phyloP scores from a whole-genome alignment of 768 basidiomycete species.

The Phlebiopsis flavidoalba region DNA sequence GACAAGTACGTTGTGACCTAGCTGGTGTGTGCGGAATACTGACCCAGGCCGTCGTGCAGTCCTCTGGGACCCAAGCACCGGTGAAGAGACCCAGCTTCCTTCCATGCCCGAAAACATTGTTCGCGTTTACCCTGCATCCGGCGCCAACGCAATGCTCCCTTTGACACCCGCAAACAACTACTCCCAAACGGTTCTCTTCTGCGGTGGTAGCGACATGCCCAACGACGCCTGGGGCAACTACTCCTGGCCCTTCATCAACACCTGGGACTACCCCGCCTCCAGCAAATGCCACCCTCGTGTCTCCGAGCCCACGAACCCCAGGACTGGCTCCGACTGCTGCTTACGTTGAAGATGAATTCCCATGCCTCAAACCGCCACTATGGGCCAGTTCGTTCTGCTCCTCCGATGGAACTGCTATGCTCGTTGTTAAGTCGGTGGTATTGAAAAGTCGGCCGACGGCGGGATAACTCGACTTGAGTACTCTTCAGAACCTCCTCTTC shows the following conservation, averaged over 20 bases:
- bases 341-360: constrained; percentile 72
- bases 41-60: constrained; percentile 24
- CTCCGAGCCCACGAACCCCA: constrained; percentile 60
- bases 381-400: constrained; percentile 89
- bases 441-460: constrained; percentile 86
- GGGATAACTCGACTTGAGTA: constrained; percentile 65
- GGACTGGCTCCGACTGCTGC: constrained; percentile 53
- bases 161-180: constrained; percentile 88
- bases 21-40: neutral
- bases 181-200: constrained; percentile 81
- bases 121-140: constrained; percentile 88
- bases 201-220: constrained; percentile 81
- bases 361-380: constrained; percentile 72
- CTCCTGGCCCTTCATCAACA: constrained; percentile 64
- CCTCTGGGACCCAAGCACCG: constrained; percentile 47
- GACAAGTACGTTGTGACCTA: constrained; percentile 44
- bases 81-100: constrained; percentile 59
- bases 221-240: constrained; percentile 75
- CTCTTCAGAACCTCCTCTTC: constrained; percentile 25
- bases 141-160: constrained; percentile 85
- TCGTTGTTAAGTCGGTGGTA: constrained; percentile 82
- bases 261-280: constrained; percentile 67
- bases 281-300: constrained; percentile 78
- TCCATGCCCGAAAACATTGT: constrained; percentile 69
- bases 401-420: constrained; percentile 73